phyloP scores from a whole-genome alignment of 2,329 filamentous ascomycete genomes.

The Cercospora sp. region DNA sequence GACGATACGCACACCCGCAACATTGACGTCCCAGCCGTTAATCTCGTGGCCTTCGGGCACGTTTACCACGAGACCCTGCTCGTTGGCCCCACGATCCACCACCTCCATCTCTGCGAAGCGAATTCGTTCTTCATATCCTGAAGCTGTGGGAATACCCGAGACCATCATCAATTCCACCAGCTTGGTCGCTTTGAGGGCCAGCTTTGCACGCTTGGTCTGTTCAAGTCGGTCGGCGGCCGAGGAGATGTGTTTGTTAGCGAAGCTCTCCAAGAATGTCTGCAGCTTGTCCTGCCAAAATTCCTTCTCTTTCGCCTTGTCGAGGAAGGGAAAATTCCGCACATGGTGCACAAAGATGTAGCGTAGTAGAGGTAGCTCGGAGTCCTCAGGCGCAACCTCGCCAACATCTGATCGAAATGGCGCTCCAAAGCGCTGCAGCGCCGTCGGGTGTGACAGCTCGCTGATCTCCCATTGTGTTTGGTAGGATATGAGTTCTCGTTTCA shows the following conservation, averaged over 20 bases:
- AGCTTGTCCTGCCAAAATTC: slow-evolving; percentile 99
- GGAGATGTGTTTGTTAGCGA: slow-evolving; percentile 94
- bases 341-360: slow-evolving; percentile 98
- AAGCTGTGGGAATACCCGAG: slow-evolving; percentile 90
- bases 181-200: slow-evolving; percentile 91
- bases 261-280: slow-evolving; percentile 94
- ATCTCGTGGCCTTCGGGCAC: slow-evolving; percentile 88
- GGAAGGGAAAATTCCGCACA: slow-evolving; percentile 95
- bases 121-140: slow-evolving; percentile 95
- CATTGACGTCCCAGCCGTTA: slow-evolving; percentile 96
- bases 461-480: slow-evolving; percentile 91
- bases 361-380: slow-evolving; percentile 90
- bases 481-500: slow-evolving; percentile 91
- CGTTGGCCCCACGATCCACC: slow-evolving; percentile 88
- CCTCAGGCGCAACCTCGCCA: slow-evolving; percentile 87
- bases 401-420: slow-evolving; percentile 91
- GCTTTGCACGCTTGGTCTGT: slow-evolving; percentile 90
- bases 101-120: slow-evolving; percentile 96
- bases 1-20: slow-evolving; percentile 80
- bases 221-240: slow-evolving; percentile 94
- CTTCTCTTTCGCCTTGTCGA: slow-evolving; percentile 95
- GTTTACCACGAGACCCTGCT: slow-evolving; percentile 82
- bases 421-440: slow-evolving; percentile 89
- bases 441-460: slow-evolving; percentile 87
- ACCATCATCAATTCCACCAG: slow-evolving; percentile 99